Evolutionary conservation across 768 basidiomycete species (phyloP).

Genomic region (Collybia sordida): DNA sequence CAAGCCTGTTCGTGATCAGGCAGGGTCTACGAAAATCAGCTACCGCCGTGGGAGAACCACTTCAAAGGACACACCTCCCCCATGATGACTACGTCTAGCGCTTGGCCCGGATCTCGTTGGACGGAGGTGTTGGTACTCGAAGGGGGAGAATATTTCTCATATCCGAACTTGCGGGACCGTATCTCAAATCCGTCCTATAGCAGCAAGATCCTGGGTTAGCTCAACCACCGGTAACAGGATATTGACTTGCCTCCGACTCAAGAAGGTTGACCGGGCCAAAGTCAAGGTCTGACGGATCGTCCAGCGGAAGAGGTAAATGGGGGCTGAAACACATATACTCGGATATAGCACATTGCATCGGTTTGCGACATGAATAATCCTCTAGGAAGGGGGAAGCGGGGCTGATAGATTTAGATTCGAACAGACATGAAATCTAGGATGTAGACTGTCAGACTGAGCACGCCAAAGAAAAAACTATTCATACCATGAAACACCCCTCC

Average conservation of each 20-base stretch:
- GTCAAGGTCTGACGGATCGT: constrained; percentile 3
- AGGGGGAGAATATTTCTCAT: constrained; percentile 19
- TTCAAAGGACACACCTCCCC: constrained; percentile 40
- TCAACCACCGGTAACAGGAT: not conserved
- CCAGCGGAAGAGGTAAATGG: constrained; percentile 27
- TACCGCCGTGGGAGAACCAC: constrained; percentile 1
- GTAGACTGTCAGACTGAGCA: constrained; percentile 3
- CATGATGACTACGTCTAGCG: constrained; percentile 31
- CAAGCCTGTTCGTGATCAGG: constrained; percentile 58
- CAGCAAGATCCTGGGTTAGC: not conserved
- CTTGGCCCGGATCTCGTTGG: constrained; percentile 14
- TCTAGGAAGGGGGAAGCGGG: constrained; percentile 10
- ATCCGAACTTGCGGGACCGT: constrained; percentile 19
- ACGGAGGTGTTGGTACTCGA: not conserved
- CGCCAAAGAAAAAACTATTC: constrained; percentile 13
- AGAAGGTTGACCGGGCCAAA: constrained; percentile 10
- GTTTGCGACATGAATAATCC: constrained; percentile 42
- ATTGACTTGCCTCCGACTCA: constrained; percentile 12
- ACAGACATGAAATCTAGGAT: constrained; percentile 9
- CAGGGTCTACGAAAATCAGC: constrained; percentile 40
- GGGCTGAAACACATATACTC: constrained; percentile 45
- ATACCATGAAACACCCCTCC: constrained; percentile 62
- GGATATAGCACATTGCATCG: constrained; percentile 48
- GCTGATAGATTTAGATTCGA: constrained; percentile 8
- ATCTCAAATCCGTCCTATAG: constrained; percentile 13